Evolutionary conservation across 164 flowering plant species (phyloP).

Genomic region (Dillenia turbinata): DNA sequence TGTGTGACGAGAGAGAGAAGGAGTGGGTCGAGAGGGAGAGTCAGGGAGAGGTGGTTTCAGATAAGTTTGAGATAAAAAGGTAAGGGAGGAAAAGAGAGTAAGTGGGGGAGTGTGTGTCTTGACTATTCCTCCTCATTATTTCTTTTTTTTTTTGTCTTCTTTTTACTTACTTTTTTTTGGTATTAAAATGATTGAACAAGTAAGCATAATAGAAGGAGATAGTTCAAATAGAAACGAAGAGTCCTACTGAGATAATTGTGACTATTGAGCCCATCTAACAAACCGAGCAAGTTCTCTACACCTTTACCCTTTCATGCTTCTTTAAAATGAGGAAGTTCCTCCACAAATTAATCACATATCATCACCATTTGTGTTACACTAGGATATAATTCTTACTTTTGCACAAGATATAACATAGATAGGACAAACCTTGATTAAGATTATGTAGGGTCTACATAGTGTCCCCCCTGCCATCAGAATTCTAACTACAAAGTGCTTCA

Average conservation of each 20-base stretch:
- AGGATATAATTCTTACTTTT: background rate
- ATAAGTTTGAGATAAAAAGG: too few relatives aligned
- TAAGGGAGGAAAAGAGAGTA: too few relatives aligned
- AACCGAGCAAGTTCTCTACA: conserved; percentile 58
- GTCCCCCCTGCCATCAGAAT: conserved; percentile 86
- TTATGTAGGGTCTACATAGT: conserved; percentile 75
- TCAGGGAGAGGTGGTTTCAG: too few relatives aligned
- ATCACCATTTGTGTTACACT: background rate
- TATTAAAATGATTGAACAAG: too few relatives aligned
- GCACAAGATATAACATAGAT: conserved; percentile 11
- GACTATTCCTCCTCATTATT: too few relatives aligned
- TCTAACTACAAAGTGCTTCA: too few relatives aligned
- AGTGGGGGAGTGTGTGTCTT: too few relatives aligned
- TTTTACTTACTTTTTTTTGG: too few relatives aligned
- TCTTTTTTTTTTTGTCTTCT: too few relatives aligned
- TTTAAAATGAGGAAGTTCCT: conserved; percentile 54
- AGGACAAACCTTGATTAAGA: conserved; percentile 60
- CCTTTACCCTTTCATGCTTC: conserved; percentile 70
- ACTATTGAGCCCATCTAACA: conserved; percentile 31
- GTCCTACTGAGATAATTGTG: conserved; percentile 28
- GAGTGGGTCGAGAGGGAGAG: too few relatives aligned
- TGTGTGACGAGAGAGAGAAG: too few relatives aligned
- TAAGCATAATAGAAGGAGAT: background rate
- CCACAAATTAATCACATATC: conserved; percentile 15
- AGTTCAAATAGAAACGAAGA: background rate